Conservation (phyloP, 148 eudicot genomes). For the Hydrangea macrophylla region DNA sequence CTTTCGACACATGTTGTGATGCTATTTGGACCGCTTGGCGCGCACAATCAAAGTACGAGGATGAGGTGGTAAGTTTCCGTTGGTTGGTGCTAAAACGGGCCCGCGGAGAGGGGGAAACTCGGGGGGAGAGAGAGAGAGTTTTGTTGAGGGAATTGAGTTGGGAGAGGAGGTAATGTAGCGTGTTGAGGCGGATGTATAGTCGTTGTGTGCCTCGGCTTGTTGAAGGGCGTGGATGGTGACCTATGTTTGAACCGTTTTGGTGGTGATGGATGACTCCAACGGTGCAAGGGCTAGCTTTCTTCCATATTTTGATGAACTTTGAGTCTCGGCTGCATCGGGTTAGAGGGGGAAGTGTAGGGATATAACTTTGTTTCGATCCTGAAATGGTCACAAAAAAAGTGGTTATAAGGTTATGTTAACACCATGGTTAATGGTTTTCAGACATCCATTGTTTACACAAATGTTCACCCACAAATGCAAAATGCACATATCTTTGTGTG, state of each 20-base stretch:
- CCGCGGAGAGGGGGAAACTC: conserved; percentile 36
- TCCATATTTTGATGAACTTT: conserved; percentile 62
- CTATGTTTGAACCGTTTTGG: conserved; percentile 35
- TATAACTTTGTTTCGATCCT: conserved; percentile 90
- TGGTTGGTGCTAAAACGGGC: conserved; percentile 24
- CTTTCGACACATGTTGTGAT: conserved; percentile 67
- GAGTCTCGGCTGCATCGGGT: conserved; percentile 85
- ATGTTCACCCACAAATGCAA: too few relatives aligned
- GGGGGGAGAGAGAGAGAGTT: conserved; percentile 56
- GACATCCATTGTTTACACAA: too few relatives aligned
- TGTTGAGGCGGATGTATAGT: conserved; percentile 87
- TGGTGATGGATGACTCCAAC: conserved; percentile 40
- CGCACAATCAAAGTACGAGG: conserved; percentile 56
- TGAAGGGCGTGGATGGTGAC: conserved; percentile 71
- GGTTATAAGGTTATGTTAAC: too few relatives aligned
- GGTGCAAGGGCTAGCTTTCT: conserved; percentile 55
- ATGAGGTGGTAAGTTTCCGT: conserved; percentile 36
- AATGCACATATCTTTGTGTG: too few relatives aligned
- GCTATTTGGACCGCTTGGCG: conserved; percentile 48
- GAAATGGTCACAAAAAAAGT: neutral
- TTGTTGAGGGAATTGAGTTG: conserved; percentile 77
- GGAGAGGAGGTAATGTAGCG: conserved; percentile 67
- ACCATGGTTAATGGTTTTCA: too few relatives aligned
- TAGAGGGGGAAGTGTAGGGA: conserved; percentile 93
- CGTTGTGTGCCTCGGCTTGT: conserved; percentile 97